Evolutionary conservation across 306 rosid genomes (phyloP).

Genomic region (Astragalus membranaceus): DNA sequence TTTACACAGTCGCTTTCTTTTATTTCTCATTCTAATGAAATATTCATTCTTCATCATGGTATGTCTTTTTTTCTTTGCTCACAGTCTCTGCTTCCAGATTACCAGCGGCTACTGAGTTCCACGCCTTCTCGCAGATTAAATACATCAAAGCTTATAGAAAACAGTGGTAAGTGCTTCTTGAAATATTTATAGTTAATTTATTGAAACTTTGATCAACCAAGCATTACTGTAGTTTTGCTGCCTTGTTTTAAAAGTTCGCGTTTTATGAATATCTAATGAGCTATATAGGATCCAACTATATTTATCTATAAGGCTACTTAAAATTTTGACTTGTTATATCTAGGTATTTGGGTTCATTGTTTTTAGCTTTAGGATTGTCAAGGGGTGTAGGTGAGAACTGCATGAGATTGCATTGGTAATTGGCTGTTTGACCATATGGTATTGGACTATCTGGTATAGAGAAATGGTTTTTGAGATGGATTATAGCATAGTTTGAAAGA

Average conservation of each 20-base stretch:
- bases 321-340: constrained; percentile 6
- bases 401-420: neutral
- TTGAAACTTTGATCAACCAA: constrained; percentile 5
- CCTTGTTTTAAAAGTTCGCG: too few species aligned
- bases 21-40: constrained; percentile 20
- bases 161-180: constrained; percentile 62
- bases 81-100: constrained; percentile 98
- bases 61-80: constrained; percentile 37
- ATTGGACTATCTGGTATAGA: neutral
- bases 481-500: neutral
- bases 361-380: constrained; percentile 11
- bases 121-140: constrained; percentile 92
- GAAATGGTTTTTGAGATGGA: constrained; percentile 10
- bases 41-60: constrained; percentile 44
- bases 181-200: neutral
- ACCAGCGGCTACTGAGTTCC: constrained; percentile 95
- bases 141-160: constrained; percentile 91
- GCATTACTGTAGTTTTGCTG: neutral
- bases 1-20: constrained; percentile 22
- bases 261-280: neutral
- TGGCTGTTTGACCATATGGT: constrained; percentile 1
- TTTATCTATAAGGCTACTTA: neutral
- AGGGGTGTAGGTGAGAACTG: neutral
- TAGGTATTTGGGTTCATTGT: constrained; percentile 1
- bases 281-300: constrained; percentile 5